Evolutionary conservation across 495 filamentous ascomycete genomes (phyloP), one percentile per base, ranked within the genome.

Genomic region (Penicillium lagena): DNA sequence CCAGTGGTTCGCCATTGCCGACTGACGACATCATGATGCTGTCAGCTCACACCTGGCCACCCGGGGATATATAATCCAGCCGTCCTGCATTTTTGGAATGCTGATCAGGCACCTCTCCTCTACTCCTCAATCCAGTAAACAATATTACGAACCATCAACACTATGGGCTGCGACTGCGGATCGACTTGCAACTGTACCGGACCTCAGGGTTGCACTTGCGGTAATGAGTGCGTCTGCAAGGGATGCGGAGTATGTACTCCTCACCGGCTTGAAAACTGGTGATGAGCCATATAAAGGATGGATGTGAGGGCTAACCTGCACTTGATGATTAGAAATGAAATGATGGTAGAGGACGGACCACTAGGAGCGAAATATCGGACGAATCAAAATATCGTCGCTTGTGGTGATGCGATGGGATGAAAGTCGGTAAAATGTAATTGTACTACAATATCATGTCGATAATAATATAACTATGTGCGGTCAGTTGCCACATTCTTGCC

Each of bases 121-220:
- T 39, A 12, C 17, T 11, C 27, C 4, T 22, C 4, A 35, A 36
- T 31, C 33, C 28, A 39, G 9, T 12, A 36, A 38, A 36, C 12
- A 29, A 28, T 41, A 29, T 39, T 40, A 15, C 30, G 14, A 47
- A 29, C 29, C 27, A 34, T 39, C 30, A 32, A 29, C 39, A 60
- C 11, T 35, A 71, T 71, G 68, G 63, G 52, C 34, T 73, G 70
- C 41, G 58, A 47, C 37, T 73, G 70, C 49, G 65, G 68, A 62
- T 54, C 53, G 7, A 58, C 42, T 35, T 73, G 70, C 40, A 49
- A 39, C 43, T 73, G 70, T 46, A 50, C 48, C 15, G 70, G 68
- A 42, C 43, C 62, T 22, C 55, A 62, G 33, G 56, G 38, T 47
- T 73, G 70, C 49, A 60, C 62, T 43, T 73, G 70, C 40, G 55